Base-by-base conservation (phyloP, 345 rosid species). In the Bruguiera parviflora region DNA sequence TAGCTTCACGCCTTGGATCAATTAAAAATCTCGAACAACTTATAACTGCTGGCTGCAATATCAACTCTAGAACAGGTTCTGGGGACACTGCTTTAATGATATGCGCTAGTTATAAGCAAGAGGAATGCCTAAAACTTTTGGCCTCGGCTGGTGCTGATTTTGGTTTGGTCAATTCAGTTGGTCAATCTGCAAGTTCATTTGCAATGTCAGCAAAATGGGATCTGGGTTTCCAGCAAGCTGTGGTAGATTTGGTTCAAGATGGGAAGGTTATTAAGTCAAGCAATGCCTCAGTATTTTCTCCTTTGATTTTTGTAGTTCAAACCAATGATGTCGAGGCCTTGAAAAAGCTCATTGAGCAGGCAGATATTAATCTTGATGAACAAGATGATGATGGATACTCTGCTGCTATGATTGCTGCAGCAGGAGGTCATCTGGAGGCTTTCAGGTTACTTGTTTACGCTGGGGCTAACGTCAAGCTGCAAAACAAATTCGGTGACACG, bases 141-240 rank as follows among this genome's bases (percentile, higher is more conserved):
- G 87, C 89, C 63, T 77, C 67, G 57, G 87, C 91, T 58, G 96
- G 98, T 61, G 92, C 96, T 72, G 98, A 95, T 79, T 90, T 95
- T 71, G 96, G 94, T 64, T 67, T 86, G 32, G 74, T 84, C 70
- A 90, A 85, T 73, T 59, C 65, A 35, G 75, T 63, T 21, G 82
- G 86, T 43, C 84, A 84, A 31, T 86, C 97, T 62, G 83, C 82
- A 49, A 69, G 81, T 65, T 84, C 87, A 56, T 74, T 84, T 29
- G 89, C 97, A 31, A 78, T 69, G 39, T 75, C 85, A 65, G 79
- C 76, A 71, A 75, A 75, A 68, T 90, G 97, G 99, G 81, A 85
- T 53, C 84, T 83, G 1, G 90, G 87, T 24, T 87, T 95, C 72
- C 84, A 84, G 76, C 87, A 72, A 66, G 83, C 87, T 24, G 78